Conservation (phyloP, 176 grass and related monocot genomes). For the Sorghum bicolor region Sorghum_bicolor_NCBIv3 NC_012874.2:6156501-6157000, state of each 20-base stretch:
- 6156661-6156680: not conserved
- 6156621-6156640: not conserved
- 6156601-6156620: not conserved
- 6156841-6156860: not conserved
- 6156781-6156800: not conserved
- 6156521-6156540: not conserved
- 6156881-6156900: not conserved
- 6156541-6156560: not conserved
- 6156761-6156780: not conserved
- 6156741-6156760: not conserved
- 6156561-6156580: not conserved
- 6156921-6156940: not conserved
- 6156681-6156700: not conserved
- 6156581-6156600: not conserved
- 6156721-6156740: not conserved
- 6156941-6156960: constrained; percentile 17
- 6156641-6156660: not conserved
- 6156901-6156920: not conserved
- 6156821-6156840: not conserved
- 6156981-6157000: not conserved
- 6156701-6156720: not conserved
- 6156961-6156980: not conserved
- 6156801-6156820: not conserved
- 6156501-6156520: not conserved
- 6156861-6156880: not conserved